Base-by-base conservation (phyloP, 495 filamentous ascomycete species). In the Aspergillus ellipticus region DNA sequence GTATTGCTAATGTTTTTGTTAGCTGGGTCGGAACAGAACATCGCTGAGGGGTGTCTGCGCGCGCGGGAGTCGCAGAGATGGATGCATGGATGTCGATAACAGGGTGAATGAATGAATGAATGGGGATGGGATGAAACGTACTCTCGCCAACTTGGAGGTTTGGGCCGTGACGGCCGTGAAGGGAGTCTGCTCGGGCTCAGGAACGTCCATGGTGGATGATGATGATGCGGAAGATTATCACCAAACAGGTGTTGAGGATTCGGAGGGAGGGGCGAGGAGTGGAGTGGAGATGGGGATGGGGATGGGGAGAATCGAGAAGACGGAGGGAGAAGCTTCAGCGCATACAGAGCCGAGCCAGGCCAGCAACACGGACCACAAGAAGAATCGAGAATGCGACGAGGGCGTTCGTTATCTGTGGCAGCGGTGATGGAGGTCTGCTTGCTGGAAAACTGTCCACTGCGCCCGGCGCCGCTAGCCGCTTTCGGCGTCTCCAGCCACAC, bases 81-180 rank as follows among this genome's bases (percentile, higher is more conserved):
- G n/a, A n/a, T n/a, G n/a, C n/a, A n/a, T n/a, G n/a, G n/a, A n/a
- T n/a, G n/a, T n/a, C n/a, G n/a, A n/a, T n/a, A n/a, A n/a, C n/a
- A n/a, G n/a, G n/a, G n/a, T n/a, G n/a, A n/a, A n/a, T n/a, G n/a
- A n/a, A n/a, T n/a, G n/a, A n/a, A n/a, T n/a, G n/a, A n/a, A 48
- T 16, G 21, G 26, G 8, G 35, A 42, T 20, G 11, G 42, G 58
- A 60, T 37, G 22, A 43, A 49, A 78, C 85, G 72, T 65, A 92
- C 89, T 68, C 87, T 78, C 66, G 80, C 73, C 66, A 87, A 69
- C 63, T 78, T 82, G 7, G 88, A 88, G 26, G 90, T 96, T 57
- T 96, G 91, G 68, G 89, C 86, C 64, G 83, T 85, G 68, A 96
- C 86, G 53, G 89, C 88, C 51, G 84, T 87, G 74, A 91, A 92